Evolutionary conservation across 441 rosid species (phyloP).

Genomic region (Erodium texanum): DNA sequence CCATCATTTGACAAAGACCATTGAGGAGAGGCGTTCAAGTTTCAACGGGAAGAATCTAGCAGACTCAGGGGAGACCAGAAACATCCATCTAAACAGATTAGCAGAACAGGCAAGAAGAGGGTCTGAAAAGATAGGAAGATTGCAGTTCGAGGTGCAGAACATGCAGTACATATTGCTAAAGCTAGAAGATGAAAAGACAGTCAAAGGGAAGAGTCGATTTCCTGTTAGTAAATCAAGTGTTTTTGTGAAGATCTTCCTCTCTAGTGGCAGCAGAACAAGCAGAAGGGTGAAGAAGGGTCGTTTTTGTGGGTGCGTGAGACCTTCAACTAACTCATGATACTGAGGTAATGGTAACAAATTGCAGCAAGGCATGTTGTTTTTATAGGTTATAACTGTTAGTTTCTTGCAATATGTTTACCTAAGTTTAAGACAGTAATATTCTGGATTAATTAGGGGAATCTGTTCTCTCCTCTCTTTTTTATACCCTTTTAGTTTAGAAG

Average conservation of each 20-base stretch:
- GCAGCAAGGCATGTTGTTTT: conserved; percentile 4
- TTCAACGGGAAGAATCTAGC: conserved; percentile 18
- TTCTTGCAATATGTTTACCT: conserved; percentile 7
- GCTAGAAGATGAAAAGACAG: conserved; percentile 64
- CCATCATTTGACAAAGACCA: conserved; percentile 40
- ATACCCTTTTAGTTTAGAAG: background rate
- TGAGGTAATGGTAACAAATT: conserved; percentile 16
- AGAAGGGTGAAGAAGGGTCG: conserved; percentile 49
- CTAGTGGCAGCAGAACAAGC: conserved; percentile 41
- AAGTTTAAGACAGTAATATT: conserved; percentile 9
- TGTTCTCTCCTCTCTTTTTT: background rate
- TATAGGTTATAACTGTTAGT: conserved; percentile 9
- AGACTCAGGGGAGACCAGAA: conserved; percentile 30
- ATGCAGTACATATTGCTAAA: conserved; percentile 48
- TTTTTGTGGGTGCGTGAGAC: conserved; percentile 63
- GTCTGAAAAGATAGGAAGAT: conserved; percentile 64
- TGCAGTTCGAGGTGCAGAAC: conserved; percentile 72
- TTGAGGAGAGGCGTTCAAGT: conserved; percentile 33
- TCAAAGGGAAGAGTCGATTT: conserved; percentile 36
- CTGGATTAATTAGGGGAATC: conserved; percentile 18
- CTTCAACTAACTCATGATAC: conserved; percentile 31
- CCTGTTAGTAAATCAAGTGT: conserved; percentile 49
- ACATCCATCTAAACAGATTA: conserved; percentile 32
- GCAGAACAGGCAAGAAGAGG: conserved; percentile 47
- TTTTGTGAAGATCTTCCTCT: conserved; percentile 60